These are phyloP conservation scores for Cercospora brassicicola DNA, from an alignment of 2,329 filamentous ascomycete species.

Conservation along the genomic window DNA sequence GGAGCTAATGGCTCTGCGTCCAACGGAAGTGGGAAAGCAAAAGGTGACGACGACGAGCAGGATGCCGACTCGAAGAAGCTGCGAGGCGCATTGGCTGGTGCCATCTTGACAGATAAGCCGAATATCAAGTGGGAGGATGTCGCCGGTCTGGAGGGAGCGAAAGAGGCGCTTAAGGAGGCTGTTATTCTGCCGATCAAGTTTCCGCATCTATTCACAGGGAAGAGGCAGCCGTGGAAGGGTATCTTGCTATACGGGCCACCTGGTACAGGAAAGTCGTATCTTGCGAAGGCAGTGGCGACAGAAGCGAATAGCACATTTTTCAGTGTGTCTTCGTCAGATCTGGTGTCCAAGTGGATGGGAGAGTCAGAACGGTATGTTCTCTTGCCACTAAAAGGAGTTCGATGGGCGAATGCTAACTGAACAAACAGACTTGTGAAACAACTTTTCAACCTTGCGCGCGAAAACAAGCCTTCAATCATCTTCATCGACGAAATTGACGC, in stretches of 20 bases:
- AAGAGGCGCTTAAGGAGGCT: conserved; percentile 96
- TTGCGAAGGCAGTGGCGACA: conserved; percentile 95
- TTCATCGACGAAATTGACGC: conserved; percentile 99
- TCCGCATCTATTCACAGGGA: conserved; percentile 91
- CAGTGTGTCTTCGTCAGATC: conserved; percentile 92
- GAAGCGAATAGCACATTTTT: conserved; percentile 99
- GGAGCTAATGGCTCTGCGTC: conserved; percentile 69
- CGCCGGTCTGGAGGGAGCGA: conserved; percentile 87
- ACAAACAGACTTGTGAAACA: conserved; percentile 80
- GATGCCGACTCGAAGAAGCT: conserved; percentile 97
- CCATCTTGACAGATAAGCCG: conserved; percentile 91
- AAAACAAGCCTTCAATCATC: conserved; percentile 97
- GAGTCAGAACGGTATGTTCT: conserved; percentile 85
- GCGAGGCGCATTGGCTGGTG: conserved; percentile 82
- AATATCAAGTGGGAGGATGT: conserved; percentile 99
- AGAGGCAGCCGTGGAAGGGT: conserved; percentile 96
- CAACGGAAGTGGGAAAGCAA: conserved; percentile 62
- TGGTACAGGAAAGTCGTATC: conserved; percentile 94
- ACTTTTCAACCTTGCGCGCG: conserved; percentile 94
- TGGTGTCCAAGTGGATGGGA: conserved; percentile 99
- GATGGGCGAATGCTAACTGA: conserved; percentile 11
- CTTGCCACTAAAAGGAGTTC: background rate
- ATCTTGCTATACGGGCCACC: conserved; percentile 95
- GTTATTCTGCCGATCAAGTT: conserved; percentile 98
- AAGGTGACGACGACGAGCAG: conserved; percentile 61